Evolutionary conservation across 257 asterid genomes (phyloP).

Genomic region (Ocimum tenuiflorum): DNA sequence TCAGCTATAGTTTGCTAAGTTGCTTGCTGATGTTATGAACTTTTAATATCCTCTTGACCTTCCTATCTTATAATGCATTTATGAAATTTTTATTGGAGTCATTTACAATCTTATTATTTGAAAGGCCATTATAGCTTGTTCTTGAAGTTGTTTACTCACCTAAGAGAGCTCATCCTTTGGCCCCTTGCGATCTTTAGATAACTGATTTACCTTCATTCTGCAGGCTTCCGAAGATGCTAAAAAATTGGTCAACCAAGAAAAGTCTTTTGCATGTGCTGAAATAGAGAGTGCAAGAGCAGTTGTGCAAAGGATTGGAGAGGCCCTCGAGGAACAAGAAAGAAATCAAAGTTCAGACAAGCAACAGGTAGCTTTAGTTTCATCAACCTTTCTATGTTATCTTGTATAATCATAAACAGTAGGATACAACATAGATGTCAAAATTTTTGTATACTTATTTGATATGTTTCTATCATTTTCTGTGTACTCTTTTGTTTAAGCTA

Average conservation of each 20-base stretch:
- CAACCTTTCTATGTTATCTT: neutral
- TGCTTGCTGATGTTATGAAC: neutral
- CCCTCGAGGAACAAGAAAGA: constrained; percentile 88
- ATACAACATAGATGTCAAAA: neutral
- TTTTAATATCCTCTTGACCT: neutral
- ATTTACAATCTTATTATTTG: too few relatives aligned
- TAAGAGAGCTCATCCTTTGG: neutral
- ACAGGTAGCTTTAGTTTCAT: constrained; percentile 27
- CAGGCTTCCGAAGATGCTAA: constrained; percentile 99
- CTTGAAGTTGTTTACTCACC: neutral
- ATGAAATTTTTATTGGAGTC: too few relatives aligned
- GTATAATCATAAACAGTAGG: neutral
- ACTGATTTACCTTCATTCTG: neutral
- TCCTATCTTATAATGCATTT: too few relatives aligned
- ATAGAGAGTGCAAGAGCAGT: constrained; percentile 95
- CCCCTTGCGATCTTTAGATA: neutral
- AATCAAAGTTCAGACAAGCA: constrained; percentile 63
- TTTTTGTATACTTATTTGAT: neutral
- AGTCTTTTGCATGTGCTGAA: constrained; percentile 98
- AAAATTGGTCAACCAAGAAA: constrained; percentile 89
- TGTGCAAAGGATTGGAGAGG: constrained; percentile 90
- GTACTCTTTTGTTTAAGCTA: neutral
- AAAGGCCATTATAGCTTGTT: neutral
- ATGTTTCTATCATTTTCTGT: neutral
- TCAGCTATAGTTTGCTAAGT: neutral